Percentiles rank a stretch among this genome's conserved stretches.
Evolutionary conservation across 805 yeast species (phyloP).

Genomic region (Lachancea lanzarotensis): DNA sequence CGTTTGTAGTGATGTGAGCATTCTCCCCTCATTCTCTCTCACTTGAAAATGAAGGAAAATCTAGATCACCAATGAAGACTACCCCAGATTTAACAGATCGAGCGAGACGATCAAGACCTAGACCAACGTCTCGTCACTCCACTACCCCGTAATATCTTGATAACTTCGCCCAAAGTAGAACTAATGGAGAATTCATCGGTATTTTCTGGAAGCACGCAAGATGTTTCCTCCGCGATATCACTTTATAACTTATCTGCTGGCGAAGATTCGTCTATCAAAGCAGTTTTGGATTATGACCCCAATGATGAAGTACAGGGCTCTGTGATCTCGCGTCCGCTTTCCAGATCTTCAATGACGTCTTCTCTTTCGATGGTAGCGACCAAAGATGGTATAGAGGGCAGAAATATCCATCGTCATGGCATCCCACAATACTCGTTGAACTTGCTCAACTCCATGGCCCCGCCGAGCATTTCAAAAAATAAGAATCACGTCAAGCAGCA

Average conservation of each 20-base stretch:
- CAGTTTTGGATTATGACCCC: conserved; percentile 20
- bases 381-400: conserved; percentile 68
- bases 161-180: background rate
- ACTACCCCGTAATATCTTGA: no score
- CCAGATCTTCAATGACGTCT: conserved; percentile 57
- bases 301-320: conserved; percentile 14
- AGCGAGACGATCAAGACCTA: no score
- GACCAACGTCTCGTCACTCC: no score
- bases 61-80: background rate
- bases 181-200: conserved; percentile 13
- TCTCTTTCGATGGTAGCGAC: conserved; percentile 70
- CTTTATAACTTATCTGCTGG: conserved; percentile 14
- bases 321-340: conserved; percentile 48
- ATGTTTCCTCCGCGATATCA: conserved; percentile 20
- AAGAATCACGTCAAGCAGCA: conserved; percentile 3
- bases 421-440: conserved; percentile 37
- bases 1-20: background rate
- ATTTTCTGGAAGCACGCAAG: conserved; percentile 19
- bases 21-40: no score
- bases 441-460: conserved; percentile 33
- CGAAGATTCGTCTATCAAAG: conserved; percentile 19
- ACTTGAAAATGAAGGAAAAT: no score
- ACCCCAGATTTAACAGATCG: background rate
- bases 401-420: conserved; percentile 41
- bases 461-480: conserved; percentile 11